phyloP scores from a whole-genome alignment of 805 yeast species.

The Wickerhamiella musiphila region DNA sequence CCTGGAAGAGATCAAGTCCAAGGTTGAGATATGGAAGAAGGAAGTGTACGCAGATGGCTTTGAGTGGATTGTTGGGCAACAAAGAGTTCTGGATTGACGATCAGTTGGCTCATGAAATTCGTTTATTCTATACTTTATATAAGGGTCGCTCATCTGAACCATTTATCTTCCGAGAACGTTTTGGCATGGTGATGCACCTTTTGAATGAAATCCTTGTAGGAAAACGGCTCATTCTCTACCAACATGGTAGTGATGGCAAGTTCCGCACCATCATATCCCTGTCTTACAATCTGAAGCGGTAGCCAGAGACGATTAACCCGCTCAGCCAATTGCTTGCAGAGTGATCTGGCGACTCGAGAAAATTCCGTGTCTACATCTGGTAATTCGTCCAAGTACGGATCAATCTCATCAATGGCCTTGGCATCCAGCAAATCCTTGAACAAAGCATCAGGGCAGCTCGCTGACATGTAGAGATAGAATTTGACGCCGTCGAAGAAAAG shows the following conservation, averaged over 20 bases:
- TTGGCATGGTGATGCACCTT: slow-evolving; percentile 42
- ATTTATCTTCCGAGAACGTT: neutral
- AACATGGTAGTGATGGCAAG: slow-evolving; percentile 38
- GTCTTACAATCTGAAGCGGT: slow-evolving; percentile 44
- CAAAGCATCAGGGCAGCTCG: slow-evolving; percentile 38
- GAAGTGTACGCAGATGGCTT: slow-evolving; percentile 29
- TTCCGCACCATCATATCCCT: slow-evolving; percentile 45
- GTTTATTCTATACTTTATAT: too few relatives aligned
- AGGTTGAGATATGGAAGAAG: slow-evolving; percentile 35
- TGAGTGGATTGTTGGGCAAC: slow-evolving; percentile 29
- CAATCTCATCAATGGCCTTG: slow-evolving; percentile 25
- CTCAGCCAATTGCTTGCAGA: slow-evolving; percentile 38
- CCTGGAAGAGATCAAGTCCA: slow-evolving; percentile 28
- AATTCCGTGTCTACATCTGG: slow-evolving; percentile 58
- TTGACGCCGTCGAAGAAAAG: slow-evolving; percentile 51
- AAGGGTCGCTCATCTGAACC: too few relatives aligned
- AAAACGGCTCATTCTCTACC: slow-evolving; percentile 32
- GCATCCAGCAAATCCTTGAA: slow-evolving; percentile 60
- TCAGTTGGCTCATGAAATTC: too few relatives aligned
- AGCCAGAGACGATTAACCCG: slow-evolving; percentile 25
- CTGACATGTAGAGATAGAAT: slow-evolving; percentile 50
- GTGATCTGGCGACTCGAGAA: slow-evolving; percentile 46
- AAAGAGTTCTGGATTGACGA: too few relatives aligned
- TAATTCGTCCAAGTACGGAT: slow-evolving; percentile 36
- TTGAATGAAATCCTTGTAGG: slow-evolving; percentile 50